These are phyloP conservation scores for Isoetes engelmannii DNA, from an alignment of 83 land plant genomes.

Conservation along the genomic window DNA sequence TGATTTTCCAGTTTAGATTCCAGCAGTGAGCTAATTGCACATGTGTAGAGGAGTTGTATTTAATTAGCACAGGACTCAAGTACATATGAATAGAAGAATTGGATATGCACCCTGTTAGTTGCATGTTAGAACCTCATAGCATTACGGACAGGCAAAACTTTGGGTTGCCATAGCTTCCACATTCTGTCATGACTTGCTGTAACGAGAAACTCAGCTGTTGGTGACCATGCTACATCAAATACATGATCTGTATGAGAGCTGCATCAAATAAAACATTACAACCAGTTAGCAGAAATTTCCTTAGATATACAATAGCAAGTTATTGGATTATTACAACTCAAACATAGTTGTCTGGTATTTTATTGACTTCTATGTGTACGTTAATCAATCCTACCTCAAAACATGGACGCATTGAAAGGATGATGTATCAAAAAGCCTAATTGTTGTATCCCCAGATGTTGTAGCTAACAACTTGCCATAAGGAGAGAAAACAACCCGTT, in stretches of 20 bases:
- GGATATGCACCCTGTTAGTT: too few species aligned
- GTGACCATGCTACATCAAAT: conserved; percentile 45
- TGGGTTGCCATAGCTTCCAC: conserved; percentile 39
- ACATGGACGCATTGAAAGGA: conserved; percentile 28
- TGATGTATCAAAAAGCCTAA: conserved; percentile 33
- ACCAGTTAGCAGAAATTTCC: not conserved
- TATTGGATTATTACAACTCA: too few species aligned
- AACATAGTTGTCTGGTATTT: too few species aligned
- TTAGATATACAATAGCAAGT: too few species aligned
- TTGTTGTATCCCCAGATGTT: conserved; percentile 36
- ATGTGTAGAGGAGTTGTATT: too few species aligned
- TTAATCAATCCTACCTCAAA: conserved; percentile 24
- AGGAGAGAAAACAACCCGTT: conserved; percentile 32
- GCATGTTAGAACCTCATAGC: too few species aligned
- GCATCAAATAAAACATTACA: not conserved
- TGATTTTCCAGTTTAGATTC: too few species aligned
- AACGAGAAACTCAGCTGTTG: conserved; percentile 37
- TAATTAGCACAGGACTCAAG: too few species aligned
- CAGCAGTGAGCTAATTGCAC: too few species aligned
- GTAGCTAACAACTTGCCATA: conserved; percentile 36
- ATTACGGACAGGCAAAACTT: conserved; percentile 16
- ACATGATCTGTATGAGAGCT: conserved; percentile 42
- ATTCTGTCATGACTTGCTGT: conserved; percentile 41
- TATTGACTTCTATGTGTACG: too few species aligned
- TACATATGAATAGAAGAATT: too few species aligned